Evolutionary conservation across 345 rosid species (phyloP).

Genomic region (Ailanthus altissimus): DNA sequence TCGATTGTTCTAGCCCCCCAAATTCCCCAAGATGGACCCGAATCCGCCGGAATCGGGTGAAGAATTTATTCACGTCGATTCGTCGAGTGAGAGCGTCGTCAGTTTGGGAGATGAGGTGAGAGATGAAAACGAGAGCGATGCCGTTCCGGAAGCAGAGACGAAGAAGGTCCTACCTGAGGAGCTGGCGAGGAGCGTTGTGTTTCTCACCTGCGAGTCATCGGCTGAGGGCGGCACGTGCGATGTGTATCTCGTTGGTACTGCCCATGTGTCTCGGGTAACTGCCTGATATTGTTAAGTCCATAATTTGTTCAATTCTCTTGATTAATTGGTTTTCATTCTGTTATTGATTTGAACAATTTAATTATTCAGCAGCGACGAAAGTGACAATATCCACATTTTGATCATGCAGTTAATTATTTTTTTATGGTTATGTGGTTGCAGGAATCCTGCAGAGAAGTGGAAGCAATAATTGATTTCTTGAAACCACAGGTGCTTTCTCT

Average conservation of each 20-base stretch:
- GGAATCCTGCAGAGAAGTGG: constrained; percentile 90
- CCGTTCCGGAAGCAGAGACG: constrained; percentile 26
- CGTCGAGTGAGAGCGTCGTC: constrained; percentile 77
- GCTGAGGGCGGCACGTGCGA: constrained; percentile 75
- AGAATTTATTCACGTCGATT: constrained; percentile 83
- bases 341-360: neutral
- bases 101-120: constrained; percentile 37
- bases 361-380: neutral
- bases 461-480: constrained; percentile 69
- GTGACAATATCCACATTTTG: neutral
- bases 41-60: constrained; percentile 46
- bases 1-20: neutral
- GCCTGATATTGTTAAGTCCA: neutral
- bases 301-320: constrained; percentile 1
- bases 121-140: constrained; percentile 29
- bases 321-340: neutral
- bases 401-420: neutral
- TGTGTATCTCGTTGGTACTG: constrained; percentile 87
- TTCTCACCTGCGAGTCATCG: constrained; percentile 72
- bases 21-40: constrained; percentile 44
- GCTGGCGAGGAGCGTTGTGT: constrained; percentile 60
- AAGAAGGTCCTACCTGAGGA: constrained; percentile 63
- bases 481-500: constrained; percentile 81
- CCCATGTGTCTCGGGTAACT: constrained; percentile 86
- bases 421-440: constrained; percentile 36